A percentile compares a stretch with the other conserved stretches of the same genome.
These are phyloP conservation scores for Aspergillus sp. DNA, from an alignment of 2,329 filamentous ascomycete species.

Conservation along the genomic window DNA sequence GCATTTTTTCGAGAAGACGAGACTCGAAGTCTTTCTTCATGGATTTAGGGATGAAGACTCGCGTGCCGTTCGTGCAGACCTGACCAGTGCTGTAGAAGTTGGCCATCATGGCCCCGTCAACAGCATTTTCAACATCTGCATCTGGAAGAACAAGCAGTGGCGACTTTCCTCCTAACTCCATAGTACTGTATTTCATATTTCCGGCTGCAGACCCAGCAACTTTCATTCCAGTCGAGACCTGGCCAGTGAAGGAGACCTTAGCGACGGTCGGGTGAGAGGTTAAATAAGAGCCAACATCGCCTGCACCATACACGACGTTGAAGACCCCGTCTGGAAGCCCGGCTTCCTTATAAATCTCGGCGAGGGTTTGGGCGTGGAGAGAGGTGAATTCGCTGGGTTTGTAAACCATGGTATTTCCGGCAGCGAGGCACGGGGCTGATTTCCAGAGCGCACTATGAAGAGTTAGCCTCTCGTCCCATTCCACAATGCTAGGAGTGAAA, in stretches of 20 bases:
- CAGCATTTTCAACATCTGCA: conserved; percentile 74
- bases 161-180: conserved; percentile 88
- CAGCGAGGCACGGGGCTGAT: conserved; percentile 78
- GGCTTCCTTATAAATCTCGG: conserved; percentile 74
- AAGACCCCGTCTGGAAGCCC: conserved; percentile 80
- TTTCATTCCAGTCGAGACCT: conserved; percentile 79
- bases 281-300: conserved; percentile 73
- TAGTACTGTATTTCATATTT: conserved; percentile 86
- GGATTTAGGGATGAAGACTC: conserved; percentile 73
- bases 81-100: conserved; percentile 92
- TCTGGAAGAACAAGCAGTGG: conserved; percentile 79
- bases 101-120: conserved; percentile 87
- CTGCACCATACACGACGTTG: conserved; percentile 81
- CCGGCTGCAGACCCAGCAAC: conserved; percentile 74
- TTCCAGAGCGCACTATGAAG: conserved; percentile 72
- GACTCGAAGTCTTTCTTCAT: conserved; percentile 70
- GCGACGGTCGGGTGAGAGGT: conserved; percentile 71
- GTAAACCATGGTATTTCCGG: conserved; percentile 88
- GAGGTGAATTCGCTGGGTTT: conserved; percentile 87
- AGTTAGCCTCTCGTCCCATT: conserved; percentile 3
- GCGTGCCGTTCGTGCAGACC: conserved; percentile 89
- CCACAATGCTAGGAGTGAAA: not conserved
- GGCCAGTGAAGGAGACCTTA: conserved; percentile 88
- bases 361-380: conserved; percentile 74
- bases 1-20: conserved; percentile 67